Conservation (phyloP, 2,329 filamentous ascomycete genomes). For the Trichoderma sp. region DNA sequence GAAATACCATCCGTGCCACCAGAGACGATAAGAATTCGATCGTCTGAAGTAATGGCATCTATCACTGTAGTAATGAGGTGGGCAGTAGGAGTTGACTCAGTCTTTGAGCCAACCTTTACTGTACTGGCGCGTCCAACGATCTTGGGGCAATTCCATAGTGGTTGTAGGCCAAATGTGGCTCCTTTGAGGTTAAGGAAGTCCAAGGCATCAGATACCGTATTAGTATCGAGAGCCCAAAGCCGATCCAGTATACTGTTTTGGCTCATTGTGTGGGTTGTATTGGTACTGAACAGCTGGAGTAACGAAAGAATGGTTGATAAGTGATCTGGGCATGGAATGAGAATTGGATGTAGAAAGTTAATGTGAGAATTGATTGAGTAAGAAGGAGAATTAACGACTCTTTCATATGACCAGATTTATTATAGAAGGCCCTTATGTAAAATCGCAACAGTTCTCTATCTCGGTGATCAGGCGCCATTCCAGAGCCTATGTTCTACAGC, state of each 20-base stretch:
- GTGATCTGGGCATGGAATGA: too few relatives aligned
- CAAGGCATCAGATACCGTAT: conserved; percentile 33
- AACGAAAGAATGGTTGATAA: too few relatives aligned
- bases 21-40: conserved; percentile 24
- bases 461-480: too few relatives aligned
- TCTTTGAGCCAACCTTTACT: background rate
- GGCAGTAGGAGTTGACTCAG: background rate
- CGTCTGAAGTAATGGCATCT: background rate
- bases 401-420: too few relatives aligned
- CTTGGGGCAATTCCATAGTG: conserved; percentile 33
- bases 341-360: too few relatives aligned
- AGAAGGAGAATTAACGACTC: too few relatives aligned
- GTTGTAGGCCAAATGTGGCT: conserved; percentile 31
- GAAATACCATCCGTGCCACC: conserved; percentile 32
- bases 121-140: conserved; percentile 30
- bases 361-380: too few relatives aligned
- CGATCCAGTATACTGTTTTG: conserved; percentile 23
- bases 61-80: background rate
- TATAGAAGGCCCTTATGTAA: too few relatives aligned
- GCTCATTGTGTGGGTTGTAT: background rate
- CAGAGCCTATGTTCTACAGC: too few relatives aligned
- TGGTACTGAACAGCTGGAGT: too few relatives aligned
- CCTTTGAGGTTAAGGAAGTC: conserved; percentile 32
- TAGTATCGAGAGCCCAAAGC: conserved; percentile 31
- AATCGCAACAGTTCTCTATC: too few relatives aligned